Conservation (phyloP, 495 filamentous ascomycete genomes). For the Aspergillus heteromorphus region DNA sequence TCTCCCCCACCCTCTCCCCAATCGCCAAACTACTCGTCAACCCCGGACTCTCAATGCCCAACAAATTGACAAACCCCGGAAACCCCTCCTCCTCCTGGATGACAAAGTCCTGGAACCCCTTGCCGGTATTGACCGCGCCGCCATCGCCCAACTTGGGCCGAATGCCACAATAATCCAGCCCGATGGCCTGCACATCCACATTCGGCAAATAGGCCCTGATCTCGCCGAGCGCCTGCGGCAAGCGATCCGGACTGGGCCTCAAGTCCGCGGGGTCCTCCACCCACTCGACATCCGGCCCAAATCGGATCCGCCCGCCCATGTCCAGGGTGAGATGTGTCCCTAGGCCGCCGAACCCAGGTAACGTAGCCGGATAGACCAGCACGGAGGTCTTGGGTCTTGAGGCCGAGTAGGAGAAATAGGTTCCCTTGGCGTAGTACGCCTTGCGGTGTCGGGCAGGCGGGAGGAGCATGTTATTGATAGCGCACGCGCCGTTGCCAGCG, state of each 20-base stretch:
- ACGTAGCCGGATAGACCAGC: conserved; percentile 80
- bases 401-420: conserved; percentile 81
- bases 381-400: conserved; percentile 62
- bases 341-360: conserved; percentile 74
- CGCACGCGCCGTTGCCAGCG: conserved; percentile 73
- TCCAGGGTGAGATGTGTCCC: conserved; percentile 94
- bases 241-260: conserved; percentile 47
- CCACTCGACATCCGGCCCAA: conserved; percentile 97
- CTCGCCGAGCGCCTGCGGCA: conserved; percentile 63
- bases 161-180: conserved; percentile 84
- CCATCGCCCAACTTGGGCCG: conserved; percentile 72
- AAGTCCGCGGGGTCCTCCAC: conserved; percentile 58
- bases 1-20: conserved; percentile 68
- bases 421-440: conserved; percentile 86
- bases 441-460: conserved; percentile 50
- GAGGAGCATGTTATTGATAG: conserved; percentile 77
- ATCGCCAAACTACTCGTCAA: conserved; percentile 88
- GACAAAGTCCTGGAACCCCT: conserved; percentile 77
- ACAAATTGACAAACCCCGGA: conserved; percentile 81
- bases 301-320: conserved; percentile 76
- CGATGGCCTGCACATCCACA: conserved; percentile 60
- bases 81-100: conserved; percentile 77
- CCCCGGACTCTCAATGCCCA: conserved; percentile 94
- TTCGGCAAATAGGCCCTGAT: conserved; percentile 75
- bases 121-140: conserved; percentile 51